Evolutionary conservation across 176 grass and related monocot genomes (phyloP).

Genomic region (Ananas comosus): DNA sequence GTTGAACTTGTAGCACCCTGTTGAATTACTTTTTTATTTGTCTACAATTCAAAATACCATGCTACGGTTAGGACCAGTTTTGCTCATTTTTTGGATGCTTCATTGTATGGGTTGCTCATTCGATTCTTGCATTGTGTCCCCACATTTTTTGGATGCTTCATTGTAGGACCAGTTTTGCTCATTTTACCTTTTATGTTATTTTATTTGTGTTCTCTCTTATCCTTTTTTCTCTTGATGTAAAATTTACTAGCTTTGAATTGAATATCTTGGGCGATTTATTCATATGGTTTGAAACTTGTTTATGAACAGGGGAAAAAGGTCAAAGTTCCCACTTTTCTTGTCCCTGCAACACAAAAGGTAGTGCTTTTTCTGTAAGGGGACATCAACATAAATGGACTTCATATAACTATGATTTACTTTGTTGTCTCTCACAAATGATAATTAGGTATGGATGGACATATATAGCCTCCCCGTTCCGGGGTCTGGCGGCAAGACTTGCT

Average conservation of each 20-base stretch:
- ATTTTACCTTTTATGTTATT: neutral
- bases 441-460: conserved; percentile 87
- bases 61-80: too few species aligned
- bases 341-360: conserved; percentile 97
- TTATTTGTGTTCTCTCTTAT: neutral
- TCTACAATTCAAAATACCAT: too few species aligned
- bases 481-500: conserved; percentile 75
- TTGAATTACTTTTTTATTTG: too few species aligned
- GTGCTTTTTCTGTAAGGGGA: neutral
- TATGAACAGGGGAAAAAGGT: conserved; percentile 69
- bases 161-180: too few species aligned
- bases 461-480: conserved; percentile 68
- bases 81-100: too few species aligned
- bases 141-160: too few species aligned
- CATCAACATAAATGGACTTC: neutral
- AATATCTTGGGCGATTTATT: neutral
- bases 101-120: too few species aligned
- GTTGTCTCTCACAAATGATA: conserved; percentile 12
- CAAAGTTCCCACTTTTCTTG: conserved; percentile 92
- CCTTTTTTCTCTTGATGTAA: neutral
- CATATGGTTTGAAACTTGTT: conserved; percentile 9
- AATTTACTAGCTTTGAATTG: too few species aligned
- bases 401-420: conserved; percentile 9
- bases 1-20: too few species aligned
- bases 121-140: too few species aligned